Conservation (phyloP, 495 filamentous ascomycete species). For the Aspergillus sclerotiicarbonarius region DNA sequence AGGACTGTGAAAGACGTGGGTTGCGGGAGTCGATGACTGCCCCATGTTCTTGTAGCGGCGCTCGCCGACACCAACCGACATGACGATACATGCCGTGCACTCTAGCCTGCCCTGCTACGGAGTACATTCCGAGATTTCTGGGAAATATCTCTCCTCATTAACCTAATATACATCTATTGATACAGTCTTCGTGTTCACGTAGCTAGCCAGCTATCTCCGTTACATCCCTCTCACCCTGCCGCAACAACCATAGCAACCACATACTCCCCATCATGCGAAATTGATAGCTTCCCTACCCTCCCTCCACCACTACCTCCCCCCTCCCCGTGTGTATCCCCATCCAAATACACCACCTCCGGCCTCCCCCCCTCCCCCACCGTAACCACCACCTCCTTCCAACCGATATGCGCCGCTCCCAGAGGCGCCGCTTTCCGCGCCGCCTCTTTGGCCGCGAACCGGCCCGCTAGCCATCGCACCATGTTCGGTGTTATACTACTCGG, state of each 20-base stretch:
- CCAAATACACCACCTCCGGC: slow-evolving; percentile 44
- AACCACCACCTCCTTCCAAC: slow-evolving; percentile 43
- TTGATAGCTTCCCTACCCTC: slow-evolving; percentile 42
- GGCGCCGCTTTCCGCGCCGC: slow-evolving; percentile 49
- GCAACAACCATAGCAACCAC: slow-evolving; percentile 54
- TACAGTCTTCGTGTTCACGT: not conserved
- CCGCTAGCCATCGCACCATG: slow-evolving; percentile 47
- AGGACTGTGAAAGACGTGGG: no score
- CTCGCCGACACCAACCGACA: no score
- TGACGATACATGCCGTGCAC: no score
- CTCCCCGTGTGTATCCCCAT: slow-evolving; percentile 13
- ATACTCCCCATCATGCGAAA: slow-evolving; percentile 62
- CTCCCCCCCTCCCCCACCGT: slow-evolving; percentile 30
- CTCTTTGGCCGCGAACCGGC: slow-evolving; percentile 50
- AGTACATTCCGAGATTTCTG: no score
- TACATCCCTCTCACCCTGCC: slow-evolving; percentile 25
- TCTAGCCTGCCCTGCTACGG: no score
- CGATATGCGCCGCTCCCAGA: slow-evolving; percentile 35
- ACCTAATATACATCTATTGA: not conserved
- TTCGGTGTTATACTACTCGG: slow-evolving; percentile 26
- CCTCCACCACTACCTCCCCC: slow-evolving; percentile 16
- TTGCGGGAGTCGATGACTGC: no score
- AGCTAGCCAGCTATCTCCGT: not conserved
- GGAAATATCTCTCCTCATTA: no score
- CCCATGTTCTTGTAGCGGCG: no score